phyloP scores from a whole-genome alignment of 305 asterid genomes.

The Rubia occidens region DNA sequence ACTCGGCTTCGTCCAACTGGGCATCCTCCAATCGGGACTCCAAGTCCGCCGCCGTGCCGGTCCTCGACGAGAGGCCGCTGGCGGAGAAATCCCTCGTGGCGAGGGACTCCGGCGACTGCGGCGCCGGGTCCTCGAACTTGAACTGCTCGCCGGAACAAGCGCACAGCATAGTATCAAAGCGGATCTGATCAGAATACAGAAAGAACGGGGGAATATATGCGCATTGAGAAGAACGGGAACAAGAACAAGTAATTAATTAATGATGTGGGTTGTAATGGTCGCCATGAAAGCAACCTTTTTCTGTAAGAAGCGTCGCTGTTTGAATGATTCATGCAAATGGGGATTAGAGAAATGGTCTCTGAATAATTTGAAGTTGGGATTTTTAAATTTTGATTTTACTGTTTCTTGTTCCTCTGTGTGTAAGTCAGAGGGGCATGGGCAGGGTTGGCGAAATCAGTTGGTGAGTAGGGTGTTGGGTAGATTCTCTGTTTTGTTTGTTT shows the following conservation, averaged over 20 bases:
- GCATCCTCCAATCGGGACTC: slow-evolving; percentile 84
- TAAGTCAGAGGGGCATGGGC: slow-evolving; percentile 12
- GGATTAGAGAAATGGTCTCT: background rate
- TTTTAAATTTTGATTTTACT: background rate
- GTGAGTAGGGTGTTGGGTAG: slow-evolving; percentile 13
- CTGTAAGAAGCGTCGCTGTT: slow-evolving; percentile 15
- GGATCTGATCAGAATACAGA: background rate
- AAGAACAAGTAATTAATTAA: background rate
- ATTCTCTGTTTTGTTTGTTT: slow-evolving; percentile 21
- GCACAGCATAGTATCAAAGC: slow-evolving; percentile 45
- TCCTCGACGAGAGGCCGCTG: slow-evolving; percentile 72
- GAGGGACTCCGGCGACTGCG: slow-evolving; percentile 79
- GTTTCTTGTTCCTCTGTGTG: background rate
- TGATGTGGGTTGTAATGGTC: slow-evolving; percentile 8
- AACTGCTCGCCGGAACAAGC: slow-evolving; percentile 94
- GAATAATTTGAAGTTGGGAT: slow-evolving; percentile 8
- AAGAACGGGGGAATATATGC: background rate
- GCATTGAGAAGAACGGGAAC: background rate
- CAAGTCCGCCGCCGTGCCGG: slow-evolving; percentile 54
- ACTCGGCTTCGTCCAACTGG: slow-evolving; percentile 87
- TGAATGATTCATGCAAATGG: slow-evolving; percentile 18
- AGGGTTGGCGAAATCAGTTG: slow-evolving; percentile 18
- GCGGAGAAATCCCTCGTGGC: slow-evolving; percentile 96
- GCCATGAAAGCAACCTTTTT: slow-evolving; percentile 20
- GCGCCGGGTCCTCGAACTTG: slow-evolving; percentile 62